Evolutionary conservation across 176 grass and related monocot species (phyloP).

Genomic region (Themeda triandra): DNA sequence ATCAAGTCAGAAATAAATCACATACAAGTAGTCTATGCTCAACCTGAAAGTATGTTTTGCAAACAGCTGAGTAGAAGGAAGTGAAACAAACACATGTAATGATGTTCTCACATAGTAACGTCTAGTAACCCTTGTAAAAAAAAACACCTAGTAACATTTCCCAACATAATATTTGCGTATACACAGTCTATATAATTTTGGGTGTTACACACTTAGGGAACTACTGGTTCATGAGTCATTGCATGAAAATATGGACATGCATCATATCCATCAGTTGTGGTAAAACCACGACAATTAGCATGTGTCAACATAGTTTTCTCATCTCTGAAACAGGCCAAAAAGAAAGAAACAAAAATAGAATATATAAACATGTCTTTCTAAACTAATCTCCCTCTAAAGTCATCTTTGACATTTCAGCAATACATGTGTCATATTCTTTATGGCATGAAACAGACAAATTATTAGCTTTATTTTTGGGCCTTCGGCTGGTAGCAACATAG

Average conservation of each 20-base stretch:
- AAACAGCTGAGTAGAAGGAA: background rate
- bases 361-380: background rate
- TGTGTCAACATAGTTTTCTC: background rate
- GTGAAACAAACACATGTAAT: background rate
- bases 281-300: background rate
- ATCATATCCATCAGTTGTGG: background rate
- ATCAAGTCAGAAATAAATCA: conserved; percentile 3
- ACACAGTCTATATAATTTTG: background rate
- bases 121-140: too few species aligned
- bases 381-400: background rate
- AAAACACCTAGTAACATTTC: background rate
- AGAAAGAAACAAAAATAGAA: background rate
- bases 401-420: background rate
- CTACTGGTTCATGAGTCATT: background rate
- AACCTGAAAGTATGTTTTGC: background rate
- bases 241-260: background rate
- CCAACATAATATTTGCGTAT: background rate
- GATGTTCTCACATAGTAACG: background rate
- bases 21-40: background rate
- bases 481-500: background rate
- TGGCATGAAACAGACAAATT: background rate
- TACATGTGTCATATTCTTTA: background rate
- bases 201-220: background rate
- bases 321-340: background rate
- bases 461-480: background rate